phyloP scores from a whole-genome alignment of 1,284 basidiomycete species.

The Athelia sp. region DNA sequence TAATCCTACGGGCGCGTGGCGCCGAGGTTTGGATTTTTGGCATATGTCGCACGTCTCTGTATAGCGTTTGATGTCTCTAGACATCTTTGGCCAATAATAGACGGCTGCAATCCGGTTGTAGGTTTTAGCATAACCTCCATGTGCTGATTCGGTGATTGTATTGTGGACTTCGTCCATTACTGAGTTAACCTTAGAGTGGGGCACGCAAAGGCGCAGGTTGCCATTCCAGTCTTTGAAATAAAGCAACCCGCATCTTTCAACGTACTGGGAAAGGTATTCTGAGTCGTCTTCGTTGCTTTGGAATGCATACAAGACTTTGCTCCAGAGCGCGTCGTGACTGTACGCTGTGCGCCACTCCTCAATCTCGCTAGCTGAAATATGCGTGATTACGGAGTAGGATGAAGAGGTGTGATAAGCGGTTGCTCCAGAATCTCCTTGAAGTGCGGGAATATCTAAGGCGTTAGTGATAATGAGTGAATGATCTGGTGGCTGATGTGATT shows the following conservation, averaged over 20 bases:
- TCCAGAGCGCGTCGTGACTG: background rate
- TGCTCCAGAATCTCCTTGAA: too few relatives aligned
- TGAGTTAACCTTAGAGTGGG: conserved; percentile 7
- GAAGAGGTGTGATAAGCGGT: background rate
- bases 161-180: conserved; percentile 24
- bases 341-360: background rate
- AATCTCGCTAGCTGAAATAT: background rate
- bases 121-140: conserved; percentile 23
- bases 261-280: conserved; percentile 7
- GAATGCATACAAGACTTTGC: background rate
- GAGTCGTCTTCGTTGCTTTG: background rate
- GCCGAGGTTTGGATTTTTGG: conserved; percentile 23
- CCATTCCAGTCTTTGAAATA: conserved; percentile 18
- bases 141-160: conserved; percentile 18
- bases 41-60: conserved; percentile 25
- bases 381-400: background rate
- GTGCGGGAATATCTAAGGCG: background rate
- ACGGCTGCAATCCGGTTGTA: conserved; percentile 12
- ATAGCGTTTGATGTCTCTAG: conserved; percentile 13
- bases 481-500: background rate
- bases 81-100: conserved; percentile 24
- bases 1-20: conserved; percentile 14
- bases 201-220: conserved; percentile 18
- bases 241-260: conserved; percentile 14
- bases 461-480: background rate